A percentile compares a stretch with the other conserved stretches of the same genome.
These are phyloP conservation scores for Botrytis squamosa DNA, from an alignment of 2,329 filamentous ascomycete species.

Conservation along the genomic window DNA sequence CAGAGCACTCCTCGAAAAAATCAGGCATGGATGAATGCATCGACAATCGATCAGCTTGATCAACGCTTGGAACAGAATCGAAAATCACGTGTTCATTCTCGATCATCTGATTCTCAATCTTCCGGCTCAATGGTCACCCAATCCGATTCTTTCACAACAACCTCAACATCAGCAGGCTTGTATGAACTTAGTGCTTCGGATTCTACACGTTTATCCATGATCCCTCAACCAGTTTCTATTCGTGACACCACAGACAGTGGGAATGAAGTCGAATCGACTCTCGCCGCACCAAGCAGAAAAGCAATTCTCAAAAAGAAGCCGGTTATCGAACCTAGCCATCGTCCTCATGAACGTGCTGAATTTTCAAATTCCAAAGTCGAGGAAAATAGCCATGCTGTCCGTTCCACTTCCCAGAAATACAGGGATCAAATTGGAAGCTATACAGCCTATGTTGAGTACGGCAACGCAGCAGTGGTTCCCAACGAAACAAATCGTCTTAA, in stretches of 20 bases:
- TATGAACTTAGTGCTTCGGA: background rate
- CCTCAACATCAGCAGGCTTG: background rate
- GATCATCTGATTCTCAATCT: background rate
- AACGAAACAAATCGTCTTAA: background rate
- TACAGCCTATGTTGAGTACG: background rate
- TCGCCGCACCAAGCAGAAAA: background rate
- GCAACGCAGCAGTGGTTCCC: background rate
- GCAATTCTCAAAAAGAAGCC: background rate
- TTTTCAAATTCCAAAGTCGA: background rate
- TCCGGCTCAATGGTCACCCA: conserved; percentile 7
- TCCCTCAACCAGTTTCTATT: background rate
- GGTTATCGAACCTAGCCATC: background rate
- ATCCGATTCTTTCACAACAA: conserved; percentile 4
- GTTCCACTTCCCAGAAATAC: background rate
- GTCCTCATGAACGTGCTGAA: background rate
- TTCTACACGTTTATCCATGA: background rate
- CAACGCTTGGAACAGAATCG: background rate
- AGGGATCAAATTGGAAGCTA: background rate
- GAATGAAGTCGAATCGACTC: conserved; percentile 9
- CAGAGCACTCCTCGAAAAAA: conserved; percentile 1
- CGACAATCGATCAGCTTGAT: background rate
- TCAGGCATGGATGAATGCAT: conserved; percentile 8
- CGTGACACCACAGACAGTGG: conserved; percentile 10
- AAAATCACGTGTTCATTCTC: background rate
- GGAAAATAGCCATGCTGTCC: background rate